These are phyloP conservation scores for Penicillium expansum DNA, from an alignment of 2,329 filamentous ascomycete genomes.

Conservation along the genomic window DNA sequence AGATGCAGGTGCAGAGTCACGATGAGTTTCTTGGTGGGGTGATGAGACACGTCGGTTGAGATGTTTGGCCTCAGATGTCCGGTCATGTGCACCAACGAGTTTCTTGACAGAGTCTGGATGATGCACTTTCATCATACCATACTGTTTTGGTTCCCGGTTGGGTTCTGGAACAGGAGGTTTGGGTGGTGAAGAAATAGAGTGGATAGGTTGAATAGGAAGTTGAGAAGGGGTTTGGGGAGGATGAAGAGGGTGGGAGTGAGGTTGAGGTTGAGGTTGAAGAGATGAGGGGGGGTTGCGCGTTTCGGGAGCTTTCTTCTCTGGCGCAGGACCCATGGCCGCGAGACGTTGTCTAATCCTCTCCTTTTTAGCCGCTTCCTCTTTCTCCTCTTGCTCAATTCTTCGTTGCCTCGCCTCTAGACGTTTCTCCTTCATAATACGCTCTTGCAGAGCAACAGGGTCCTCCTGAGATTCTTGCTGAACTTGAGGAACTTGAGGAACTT, in stretches of 20 bases:
- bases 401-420: constrained; percentile 56
- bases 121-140: constrained; percentile 62
- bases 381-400: constrained; percentile 53
- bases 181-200: constrained; percentile 51
- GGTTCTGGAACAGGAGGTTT: constrained; percentile 59
- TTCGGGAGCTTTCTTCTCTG: constrained; percentile 35
- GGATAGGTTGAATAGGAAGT: not conserved
- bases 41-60: constrained; percentile 33
- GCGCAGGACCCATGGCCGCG: constrained; percentile 51
- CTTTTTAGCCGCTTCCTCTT: constrained; percentile 56
- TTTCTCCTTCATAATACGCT: constrained; percentile 61
- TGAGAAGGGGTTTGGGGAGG: constrained; percentile 2
- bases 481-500: constrained; percentile 11
- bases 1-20: constrained; percentile 26
- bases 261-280: constrained; percentile 22
- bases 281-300: constrained; percentile 25
- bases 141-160: constrained; percentile 57
- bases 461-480: constrained; percentile 31
- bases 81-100: constrained; percentile 38
- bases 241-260: constrained; percentile 3
- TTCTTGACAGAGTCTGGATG: constrained; percentile 54
- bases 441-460: constrained; percentile 53
- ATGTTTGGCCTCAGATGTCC: constrained; percentile 33
- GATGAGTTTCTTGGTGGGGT: constrained; percentile 31
- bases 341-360: constrained; percentile 58